These are phyloP conservation scores for Apiospora sp. DNA, from an alignment of 2,329 filamentous ascomycete species.

Conservation along the genomic window DNA sequence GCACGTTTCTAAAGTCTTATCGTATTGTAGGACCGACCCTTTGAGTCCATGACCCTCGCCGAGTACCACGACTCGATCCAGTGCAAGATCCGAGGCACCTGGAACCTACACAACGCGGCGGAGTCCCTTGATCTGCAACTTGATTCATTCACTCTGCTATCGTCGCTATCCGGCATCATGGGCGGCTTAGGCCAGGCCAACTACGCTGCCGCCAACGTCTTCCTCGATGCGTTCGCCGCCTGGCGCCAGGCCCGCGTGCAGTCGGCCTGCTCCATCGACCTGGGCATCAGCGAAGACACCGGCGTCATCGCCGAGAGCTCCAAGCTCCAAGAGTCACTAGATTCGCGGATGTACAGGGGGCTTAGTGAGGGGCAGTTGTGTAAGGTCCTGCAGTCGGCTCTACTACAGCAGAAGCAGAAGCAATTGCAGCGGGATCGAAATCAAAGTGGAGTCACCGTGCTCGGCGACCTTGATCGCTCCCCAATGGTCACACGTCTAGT, in stretches of 20 bases:
- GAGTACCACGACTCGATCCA: constrained; percentile 45
- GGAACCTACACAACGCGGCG: too few species aligned
- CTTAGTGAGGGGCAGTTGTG: neutral
- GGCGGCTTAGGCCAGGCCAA: too few species aligned
- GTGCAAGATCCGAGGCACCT: constrained; percentile 49
- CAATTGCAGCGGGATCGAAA: neutral
- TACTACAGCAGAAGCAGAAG: neutral
- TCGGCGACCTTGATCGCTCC: too few species aligned
- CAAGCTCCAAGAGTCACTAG: neutral
- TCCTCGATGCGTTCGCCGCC: constrained; percentile 35
- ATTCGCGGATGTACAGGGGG: neutral
- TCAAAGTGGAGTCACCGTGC: too few species aligned
- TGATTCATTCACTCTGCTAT: too few species aligned
- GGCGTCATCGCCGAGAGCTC: neutral
- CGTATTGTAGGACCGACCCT: constrained; percentile 42
- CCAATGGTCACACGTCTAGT: neutral
- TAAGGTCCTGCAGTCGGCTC: neutral
- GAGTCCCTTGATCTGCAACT: too few species aligned
- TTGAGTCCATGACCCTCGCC: constrained; percentile 47
- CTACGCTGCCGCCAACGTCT: too few species aligned
- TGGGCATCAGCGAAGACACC: constrained; percentile 16
- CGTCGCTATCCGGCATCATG: too few species aligned
- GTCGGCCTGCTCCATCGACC: constrained; percentile 25
- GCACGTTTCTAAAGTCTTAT: too few species aligned
- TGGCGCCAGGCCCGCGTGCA: constrained; percentile 27